phyloP scores from a whole-genome alignment of 257 asterid genomes.

The Parsonsia alboflavescens region DNA sequence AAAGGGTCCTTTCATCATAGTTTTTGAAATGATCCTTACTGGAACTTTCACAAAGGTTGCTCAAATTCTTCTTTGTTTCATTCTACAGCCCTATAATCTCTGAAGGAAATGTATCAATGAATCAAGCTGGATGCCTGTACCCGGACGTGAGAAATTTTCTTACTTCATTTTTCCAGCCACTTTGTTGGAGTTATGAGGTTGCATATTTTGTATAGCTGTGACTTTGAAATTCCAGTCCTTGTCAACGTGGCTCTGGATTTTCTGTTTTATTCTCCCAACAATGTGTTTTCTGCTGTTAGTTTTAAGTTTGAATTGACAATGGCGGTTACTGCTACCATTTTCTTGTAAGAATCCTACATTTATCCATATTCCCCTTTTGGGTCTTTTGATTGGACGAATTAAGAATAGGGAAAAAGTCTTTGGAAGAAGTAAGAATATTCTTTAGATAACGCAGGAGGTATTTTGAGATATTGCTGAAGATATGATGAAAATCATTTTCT shows the following conservation, averaged over 20 bases:
- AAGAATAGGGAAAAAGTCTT: too few relatives aligned
- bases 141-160: neutral
- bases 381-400: too few relatives aligned
- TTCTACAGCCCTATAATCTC: neutral
- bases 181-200: neutral
- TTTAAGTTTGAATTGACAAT: neutral
- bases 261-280: neutral
- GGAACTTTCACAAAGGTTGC: neutral
- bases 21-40: neutral
- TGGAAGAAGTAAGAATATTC: too few relatives aligned
- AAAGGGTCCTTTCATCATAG: constrained; percentile 54
- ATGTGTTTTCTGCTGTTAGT: neutral
- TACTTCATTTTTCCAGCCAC: neutral
- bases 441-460: too few relatives aligned
- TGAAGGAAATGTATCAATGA: neutral
- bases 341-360: neutral
- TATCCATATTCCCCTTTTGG: neutral
- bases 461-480: too few relatives aligned
- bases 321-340: neutral
- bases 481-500: too few relatives aligned
- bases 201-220: neutral
- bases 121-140: neutral
- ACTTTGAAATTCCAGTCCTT: neutral
- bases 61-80: neutral
- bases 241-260: neutral